phyloP scores from a whole-genome alignment of 345 rosid species.

The Triadica sebifera region DNA sequence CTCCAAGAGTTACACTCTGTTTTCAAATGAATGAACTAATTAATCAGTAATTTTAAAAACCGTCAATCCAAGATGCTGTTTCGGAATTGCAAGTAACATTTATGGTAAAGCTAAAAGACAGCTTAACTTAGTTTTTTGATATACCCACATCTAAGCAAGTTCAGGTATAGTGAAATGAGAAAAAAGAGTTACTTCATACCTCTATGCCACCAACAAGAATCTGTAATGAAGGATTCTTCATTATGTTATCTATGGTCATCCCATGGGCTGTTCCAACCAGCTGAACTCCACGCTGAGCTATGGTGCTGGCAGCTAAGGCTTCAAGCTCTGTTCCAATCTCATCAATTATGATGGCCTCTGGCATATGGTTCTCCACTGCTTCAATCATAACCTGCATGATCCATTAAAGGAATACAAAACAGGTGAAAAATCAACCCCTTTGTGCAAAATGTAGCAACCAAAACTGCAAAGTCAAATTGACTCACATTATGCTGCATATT shows the following conservation, averaged over 20 bases:
- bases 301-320: conserved; percentile 95
- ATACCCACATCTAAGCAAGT: conserved; percentile 4
- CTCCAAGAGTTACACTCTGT: conserved; percentile 95
- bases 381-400: conserved; percentile 83
- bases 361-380: conserved; percentile 99
- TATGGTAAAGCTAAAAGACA: conserved; percentile 1
- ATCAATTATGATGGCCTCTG: conserved; percentile 85
- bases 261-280: conserved; percentile 97
- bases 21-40: conserved; percentile 18
- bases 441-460: background rate
- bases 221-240: conserved; percentile 89
- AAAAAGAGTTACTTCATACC: conserved; percentile 39
- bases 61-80: background rate
- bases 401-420: conserved; percentile 9
- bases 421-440: background rate
- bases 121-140: background rate
- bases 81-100: background rate
- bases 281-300: conserved; percentile 98
- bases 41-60: background rate
- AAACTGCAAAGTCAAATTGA: conserved; percentile 10
- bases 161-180: conserved; percentile 10
- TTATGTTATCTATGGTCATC: conserved; percentile 81
- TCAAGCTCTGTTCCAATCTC: conserved; percentile 98
- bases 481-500: conserved; percentile 85
- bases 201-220: conserved; percentile 92